Base-by-base conservation (phyloP, 2,329 filamentous ascomycete species). In the Penicillium sp. region DNA sequence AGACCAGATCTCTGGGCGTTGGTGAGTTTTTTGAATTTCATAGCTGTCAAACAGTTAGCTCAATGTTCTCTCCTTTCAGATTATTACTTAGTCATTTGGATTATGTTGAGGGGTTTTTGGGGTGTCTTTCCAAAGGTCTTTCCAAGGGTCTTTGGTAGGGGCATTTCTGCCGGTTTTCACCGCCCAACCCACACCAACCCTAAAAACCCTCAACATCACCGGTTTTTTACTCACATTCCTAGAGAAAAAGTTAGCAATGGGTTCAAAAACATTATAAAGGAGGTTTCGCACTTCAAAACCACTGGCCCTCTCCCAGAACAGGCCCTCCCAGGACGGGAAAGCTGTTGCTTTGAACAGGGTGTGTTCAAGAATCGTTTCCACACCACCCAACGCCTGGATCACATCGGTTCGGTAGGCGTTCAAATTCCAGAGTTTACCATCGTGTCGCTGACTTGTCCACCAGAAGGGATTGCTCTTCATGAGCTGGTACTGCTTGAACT, bases 401-500 rank as follows among this genome's bases (percentile, higher is more conserved):
- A 97, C 92, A 77, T 99, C 94, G 6, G 94, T 97, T 58, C 94
- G 82, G 75, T 97, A 97, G 1, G 91, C 90, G 62, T 97, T 97
- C 50, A 99, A 74, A 60, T 97, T 97, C 94, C 94, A 99, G 4
- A 99, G 75, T 69, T 97, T 97, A 70, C 94, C 94, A 67, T 99
- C 94, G 67, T 99, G 95, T 38, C 94, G 83, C 74, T 97, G 93
- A 67, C 90, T 96, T 4, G 94, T 99, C 94, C 94, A 99, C 92
- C 92, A 97, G 81, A 97, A 97, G 0, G 94, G 94, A 71, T 97
- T 97, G 76, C 89, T 95, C 84, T 96, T 97, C 93, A 99, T 97
- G 56, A 97, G 81, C 73, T 97, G 93, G 71, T 97, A 99, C 29
- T 94, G 87, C 81, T 99, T 99, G 81, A 99, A 99, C 72, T 99